Conservation (phyloP, 192 early-diverging fungal species). For the Podila epicladia region DNA sequence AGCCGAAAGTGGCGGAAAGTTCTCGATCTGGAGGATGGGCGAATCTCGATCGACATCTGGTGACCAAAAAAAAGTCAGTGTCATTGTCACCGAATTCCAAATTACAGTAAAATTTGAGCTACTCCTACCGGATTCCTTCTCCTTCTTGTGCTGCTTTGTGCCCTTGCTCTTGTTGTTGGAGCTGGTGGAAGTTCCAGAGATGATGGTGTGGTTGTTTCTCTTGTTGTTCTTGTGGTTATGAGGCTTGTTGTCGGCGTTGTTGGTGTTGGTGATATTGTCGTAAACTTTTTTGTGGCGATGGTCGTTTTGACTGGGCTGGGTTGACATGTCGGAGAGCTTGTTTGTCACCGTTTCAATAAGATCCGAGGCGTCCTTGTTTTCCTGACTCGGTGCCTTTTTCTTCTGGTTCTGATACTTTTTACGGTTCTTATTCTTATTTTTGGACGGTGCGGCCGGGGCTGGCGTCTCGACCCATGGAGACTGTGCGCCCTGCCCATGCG, state of each 20-base stretch:
- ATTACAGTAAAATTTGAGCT: too few relatives aligned
- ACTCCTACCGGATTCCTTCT: too few relatives aligned
- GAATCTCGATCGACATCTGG: neutral
- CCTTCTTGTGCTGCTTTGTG: too few relatives aligned
- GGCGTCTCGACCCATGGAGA: neutral
- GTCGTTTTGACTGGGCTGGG: too few relatives aligned
- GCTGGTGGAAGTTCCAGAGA: too few relatives aligned
- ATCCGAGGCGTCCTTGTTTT: neutral
- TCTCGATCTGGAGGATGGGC: neutral
- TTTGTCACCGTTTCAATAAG: neutral
- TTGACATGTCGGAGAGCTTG: neutral
- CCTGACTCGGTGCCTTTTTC: neutral
- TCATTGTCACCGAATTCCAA: neutral
- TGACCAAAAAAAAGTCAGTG: neutral
- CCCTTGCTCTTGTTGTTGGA: too few relatives aligned
- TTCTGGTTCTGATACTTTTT: neutral
- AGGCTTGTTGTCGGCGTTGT: too few relatives aligned
- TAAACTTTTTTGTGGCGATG: too few relatives aligned
- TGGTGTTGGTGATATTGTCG: too few relatives aligned
- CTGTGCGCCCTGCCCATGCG: neutral
- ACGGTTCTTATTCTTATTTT: neutral
- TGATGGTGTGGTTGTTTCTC: too few relatives aligned
- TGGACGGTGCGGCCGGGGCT: neutral
- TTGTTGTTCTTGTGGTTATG: too few relatives aligned
- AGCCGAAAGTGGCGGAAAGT: conserved; percentile 19